Evolutionary conservation across 345 rosid species (phyloP).

Genomic region (Brassica rapa): DNA sequence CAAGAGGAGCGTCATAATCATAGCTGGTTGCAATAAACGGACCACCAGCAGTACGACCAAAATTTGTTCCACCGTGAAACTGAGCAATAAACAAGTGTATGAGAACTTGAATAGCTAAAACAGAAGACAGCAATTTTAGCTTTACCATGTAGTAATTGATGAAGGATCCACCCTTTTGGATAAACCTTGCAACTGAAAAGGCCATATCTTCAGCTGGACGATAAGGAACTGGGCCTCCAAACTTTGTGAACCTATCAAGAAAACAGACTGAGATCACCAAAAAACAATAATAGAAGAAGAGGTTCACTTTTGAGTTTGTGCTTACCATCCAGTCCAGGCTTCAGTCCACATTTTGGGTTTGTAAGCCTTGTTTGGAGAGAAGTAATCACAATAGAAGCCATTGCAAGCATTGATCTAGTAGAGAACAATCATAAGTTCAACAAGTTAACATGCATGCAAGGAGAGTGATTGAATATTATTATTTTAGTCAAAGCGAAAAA

Average conservation of each 20-base stretch:
- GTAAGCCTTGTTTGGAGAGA: slow-evolving; percentile 89
- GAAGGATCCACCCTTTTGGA: slow-evolving; percentile 95
- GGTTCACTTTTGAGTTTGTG: neutral
- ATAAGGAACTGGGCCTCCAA: slow-evolving; percentile 91
- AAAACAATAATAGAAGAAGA: neutral
- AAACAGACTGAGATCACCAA: slow-evolving; percentile 10
- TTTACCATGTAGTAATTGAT: slow-evolving; percentile 93
- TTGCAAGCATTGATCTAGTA: slow-evolving; percentile 90
- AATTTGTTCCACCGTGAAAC: slow-evolving; percentile 99
- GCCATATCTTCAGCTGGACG: slow-evolving; percentile 97
- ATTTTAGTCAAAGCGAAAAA: neutral
- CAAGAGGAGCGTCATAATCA: slow-evolving; percentile 96
- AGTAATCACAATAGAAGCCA: slow-evolving; percentile 97
- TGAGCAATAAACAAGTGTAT: slow-evolving; percentile 30
- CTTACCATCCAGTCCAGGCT: slow-evolving; percentile 99
- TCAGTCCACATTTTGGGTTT: slow-evolving; percentile 99
- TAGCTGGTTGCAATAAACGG: slow-evolving; percentile 97
- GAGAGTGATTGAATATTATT: slow-evolving; percentile 14
- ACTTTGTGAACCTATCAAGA: slow-evolving; percentile 76
- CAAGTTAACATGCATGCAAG: slow-evolving; percentile 22
- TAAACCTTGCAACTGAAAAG: slow-evolving; percentile 90
- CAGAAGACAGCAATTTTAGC: slow-evolving; percentile 7
- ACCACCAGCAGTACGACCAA: slow-evolving; percentile 99
- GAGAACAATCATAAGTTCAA: slow-evolving; percentile 14
- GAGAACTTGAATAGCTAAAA: slow-evolving; percentile 19